phyloP scores from a whole-genome alignment of 306 rosid genomes.

The Rosa multiflora region DNA sequence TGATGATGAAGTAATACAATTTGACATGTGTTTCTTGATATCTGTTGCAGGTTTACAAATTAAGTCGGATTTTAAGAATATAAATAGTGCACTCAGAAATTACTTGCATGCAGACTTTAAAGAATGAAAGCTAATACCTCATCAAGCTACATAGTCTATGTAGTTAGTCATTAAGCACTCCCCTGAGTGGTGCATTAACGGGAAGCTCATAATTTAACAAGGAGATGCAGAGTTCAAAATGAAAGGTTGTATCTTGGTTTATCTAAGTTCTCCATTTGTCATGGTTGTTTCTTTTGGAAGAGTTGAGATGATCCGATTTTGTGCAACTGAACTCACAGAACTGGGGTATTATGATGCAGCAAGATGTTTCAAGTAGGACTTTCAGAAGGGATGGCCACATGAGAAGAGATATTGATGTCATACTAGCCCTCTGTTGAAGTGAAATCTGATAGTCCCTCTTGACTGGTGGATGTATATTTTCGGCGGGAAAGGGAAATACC shows the following conservation, averaged over 20 bases:
- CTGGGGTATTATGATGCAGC: not conserved
- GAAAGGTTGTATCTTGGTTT: not conserved
- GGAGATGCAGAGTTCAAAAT: not conserved
- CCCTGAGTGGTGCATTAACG: not conserved
- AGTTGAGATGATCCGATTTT: not conserved
- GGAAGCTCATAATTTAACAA: not conserved
- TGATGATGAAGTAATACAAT: not conserved
- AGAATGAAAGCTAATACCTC: not conserved
- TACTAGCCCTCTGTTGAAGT: not conserved
- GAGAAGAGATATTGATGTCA: not conserved
- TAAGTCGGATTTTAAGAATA: constrained; percentile 75
- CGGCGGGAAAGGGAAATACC: not conserved
- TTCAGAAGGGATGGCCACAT: not conserved
- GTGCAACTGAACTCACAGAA: not conserved
- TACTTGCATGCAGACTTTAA: constrained; percentile 8
- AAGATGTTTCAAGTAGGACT: not conserved
- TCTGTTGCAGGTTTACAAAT: constrained; percentile 68
- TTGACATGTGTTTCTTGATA: constrained; percentile 7
- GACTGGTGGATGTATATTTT: not conserved
- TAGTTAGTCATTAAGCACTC: not conserved
- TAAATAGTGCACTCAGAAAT: constrained; percentile 22
- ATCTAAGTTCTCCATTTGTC: not conserved
- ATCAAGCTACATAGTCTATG: not conserved
- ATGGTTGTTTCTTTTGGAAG: not conserved
- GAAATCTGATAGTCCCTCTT: not conserved